These are phyloP conservation scores for Steccherinum ochraceum DNA, from an alignment of 768 basidiomycete species.

Conservation along the genomic window DNA sequence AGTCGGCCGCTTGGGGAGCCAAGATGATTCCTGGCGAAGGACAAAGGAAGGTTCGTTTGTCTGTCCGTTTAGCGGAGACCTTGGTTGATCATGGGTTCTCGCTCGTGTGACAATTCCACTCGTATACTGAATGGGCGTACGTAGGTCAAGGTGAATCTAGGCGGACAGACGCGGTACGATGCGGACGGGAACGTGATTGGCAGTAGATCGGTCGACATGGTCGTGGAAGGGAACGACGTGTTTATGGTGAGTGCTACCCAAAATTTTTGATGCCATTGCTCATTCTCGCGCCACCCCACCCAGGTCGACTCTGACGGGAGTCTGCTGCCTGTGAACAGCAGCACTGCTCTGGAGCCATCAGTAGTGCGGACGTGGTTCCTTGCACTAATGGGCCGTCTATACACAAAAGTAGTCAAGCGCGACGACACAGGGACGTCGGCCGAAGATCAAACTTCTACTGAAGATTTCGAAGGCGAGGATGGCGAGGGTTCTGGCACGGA, in stretches of 20 bases:
- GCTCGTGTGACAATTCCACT: not conserved
- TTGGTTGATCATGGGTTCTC: not conserved
- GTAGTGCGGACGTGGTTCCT: conserved; percentile 68
- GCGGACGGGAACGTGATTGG: conserved; percentile 47
- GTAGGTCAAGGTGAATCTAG: conserved; percentile 69
- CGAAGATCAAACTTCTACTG: conserved; percentile 1
- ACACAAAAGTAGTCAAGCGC: conserved; percentile 14
- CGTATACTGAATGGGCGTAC: not conserved
- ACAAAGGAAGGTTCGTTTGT: conserved; percentile 52
- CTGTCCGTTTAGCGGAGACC: not conserved
- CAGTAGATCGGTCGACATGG: conserved; percentile 65
- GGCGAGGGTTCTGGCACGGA: conserved; percentile 27
- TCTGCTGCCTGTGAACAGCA: conserved; percentile 51
- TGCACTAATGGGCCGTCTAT: conserved; percentile 33
- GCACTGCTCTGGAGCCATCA: conserved; percentile 51
- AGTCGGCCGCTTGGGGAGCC: conserved; percentile 74
- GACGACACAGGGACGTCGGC: conserved; percentile 1
- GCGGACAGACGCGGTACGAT: conserved; percentile 42
- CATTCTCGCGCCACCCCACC: conserved; percentile 5
- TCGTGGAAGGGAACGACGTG: conserved; percentile 68
- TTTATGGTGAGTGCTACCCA: conserved; percentile 52
- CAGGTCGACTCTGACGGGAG: conserved; percentile 60
- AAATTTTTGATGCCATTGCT: conserved; percentile 5
- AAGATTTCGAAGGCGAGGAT: conserved; percentile 14
- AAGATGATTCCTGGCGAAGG: conserved; percentile 59